Evolutionary conservation across 2,329 filamentous ascomycete species (phyloP).

Genomic region (Microdochium bolleyi): DNA sequence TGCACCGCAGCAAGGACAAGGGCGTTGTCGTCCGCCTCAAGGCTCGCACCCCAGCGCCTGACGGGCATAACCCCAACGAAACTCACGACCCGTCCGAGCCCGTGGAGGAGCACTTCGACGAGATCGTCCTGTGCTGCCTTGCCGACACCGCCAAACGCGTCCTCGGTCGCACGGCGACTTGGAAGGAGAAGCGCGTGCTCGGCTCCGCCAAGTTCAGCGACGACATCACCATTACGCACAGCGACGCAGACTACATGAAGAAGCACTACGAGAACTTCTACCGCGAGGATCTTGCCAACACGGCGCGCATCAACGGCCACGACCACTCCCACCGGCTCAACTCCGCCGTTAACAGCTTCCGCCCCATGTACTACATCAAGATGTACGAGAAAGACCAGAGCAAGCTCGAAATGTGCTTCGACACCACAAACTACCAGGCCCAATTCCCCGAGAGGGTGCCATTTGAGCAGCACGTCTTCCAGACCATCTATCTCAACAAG

Average conservation of each 20-base stretch:
- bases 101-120: conserved; percentile 54
- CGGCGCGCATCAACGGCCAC: conserved; percentile 8
- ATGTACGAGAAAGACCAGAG: conserved; percentile 40
- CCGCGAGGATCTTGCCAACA: conserved; percentile 31
- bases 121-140: conserved; percentile 57
- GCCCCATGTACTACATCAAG: conserved; percentile 52
- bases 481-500: conserved; percentile 51
- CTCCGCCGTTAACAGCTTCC: conserved; percentile 32
- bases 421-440: conserved; percentile 48
- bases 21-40: conserved; percentile 39
- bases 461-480: conserved; percentile 26
- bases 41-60: conserved; percentile 24
- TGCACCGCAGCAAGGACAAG: conserved; percentile 32
- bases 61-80: conserved; percentile 20
- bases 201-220: conserved; percentile 63
- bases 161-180: conserved; percentile 46
- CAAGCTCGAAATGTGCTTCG: conserved; percentile 45
- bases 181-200: conserved; percentile 58
- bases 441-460: conserved; percentile 47
- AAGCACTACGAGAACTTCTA: conserved; percentile 60
- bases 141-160: conserved; percentile 58
- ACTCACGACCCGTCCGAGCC: conserved; percentile 21
- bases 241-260: conserved; percentile 56
- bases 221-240: conserved; percentile 65
- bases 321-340: conserved; percentile 31